A percentile compares a stretch with the other conserved stretches of the same genome.
Conservation (phyloP, 495 filamentous ascomycete genomes). For the Penicillium cosmopolitanum region DNA sequence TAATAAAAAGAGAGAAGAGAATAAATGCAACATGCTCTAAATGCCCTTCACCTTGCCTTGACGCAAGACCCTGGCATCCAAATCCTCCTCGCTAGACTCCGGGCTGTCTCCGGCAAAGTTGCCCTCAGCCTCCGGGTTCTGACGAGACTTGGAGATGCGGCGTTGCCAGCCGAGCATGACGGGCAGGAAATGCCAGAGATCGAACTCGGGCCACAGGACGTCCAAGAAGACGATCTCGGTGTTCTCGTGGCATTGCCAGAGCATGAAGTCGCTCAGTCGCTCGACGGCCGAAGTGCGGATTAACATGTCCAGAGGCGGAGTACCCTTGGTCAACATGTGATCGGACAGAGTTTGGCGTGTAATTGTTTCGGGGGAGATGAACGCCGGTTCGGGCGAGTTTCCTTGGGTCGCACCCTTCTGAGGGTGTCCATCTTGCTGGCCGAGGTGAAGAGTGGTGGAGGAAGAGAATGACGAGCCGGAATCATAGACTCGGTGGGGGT, state of each 20-base stretch:
- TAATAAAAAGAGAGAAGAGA: slow-evolving; percentile 12
- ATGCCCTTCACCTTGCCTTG: slow-evolving; percentile 37
- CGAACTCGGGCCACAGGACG: slow-evolving; percentile 95
- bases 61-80: slow-evolving; percentile 27
- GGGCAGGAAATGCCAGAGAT: slow-evolving; percentile 91
- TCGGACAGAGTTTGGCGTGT: slow-evolving; percentile 74
- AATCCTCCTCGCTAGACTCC: slow-evolving; percentile 31
- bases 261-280: slow-evolving; percentile 93
- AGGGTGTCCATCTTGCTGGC: slow-evolving; percentile 36
- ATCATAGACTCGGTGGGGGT: slow-evolving; percentile 50
- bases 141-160: slow-evolving; percentile 53
- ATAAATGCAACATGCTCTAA: slow-evolving; percentile 23
- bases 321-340: slow-evolving; percentile 82
- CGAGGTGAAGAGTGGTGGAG: slow-evolving; percentile 54
- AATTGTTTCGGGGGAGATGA: slow-evolving; percentile 79
- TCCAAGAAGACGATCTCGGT: slow-evolving; percentile 92
- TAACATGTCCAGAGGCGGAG: slow-evolving; percentile 86
- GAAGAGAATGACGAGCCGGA: slow-evolving; percentile 59
- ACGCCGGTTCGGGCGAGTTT: slow-evolving; percentile 28
- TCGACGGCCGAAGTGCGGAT: slow-evolving; percentile 91
- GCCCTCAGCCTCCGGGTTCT: slow-evolving; percentile 48
- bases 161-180: slow-evolving; percentile 92
- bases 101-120: slow-evolving; percentile 44
- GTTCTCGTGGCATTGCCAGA: slow-evolving; percentile 94
- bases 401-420: slow-evolving; percentile 30